phyloP scores from a whole-genome alignment of 2,329 filamentous ascomycete genomes.

The Rosellinia necatrix region DNA sequence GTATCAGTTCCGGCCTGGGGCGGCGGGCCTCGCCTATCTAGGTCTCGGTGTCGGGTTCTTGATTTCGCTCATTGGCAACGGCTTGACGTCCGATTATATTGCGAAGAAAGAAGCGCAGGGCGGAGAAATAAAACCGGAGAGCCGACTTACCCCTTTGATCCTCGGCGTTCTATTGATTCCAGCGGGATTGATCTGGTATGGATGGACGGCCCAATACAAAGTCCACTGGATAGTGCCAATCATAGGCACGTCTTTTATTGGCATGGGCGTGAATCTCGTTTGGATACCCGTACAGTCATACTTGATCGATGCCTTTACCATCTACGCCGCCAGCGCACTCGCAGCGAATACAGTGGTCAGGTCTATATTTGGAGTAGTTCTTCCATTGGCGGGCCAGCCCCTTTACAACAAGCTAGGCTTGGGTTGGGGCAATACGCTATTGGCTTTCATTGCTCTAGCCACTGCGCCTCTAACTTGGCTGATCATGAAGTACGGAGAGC shows the following conservation, averaged over 20 bases:
- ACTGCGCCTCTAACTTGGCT: conserved; percentile 31
- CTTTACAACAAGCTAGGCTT: conserved; percentile 39
- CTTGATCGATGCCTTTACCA: conserved; percentile 56
- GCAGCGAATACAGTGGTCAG: conserved; percentile 63
- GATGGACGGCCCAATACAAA: conserved; percentile 39
- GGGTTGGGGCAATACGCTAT: conserved; percentile 41
- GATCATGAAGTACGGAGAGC: conserved; percentile 33
- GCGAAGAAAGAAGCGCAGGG: conserved; percentile 49
- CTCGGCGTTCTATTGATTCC: conserved; percentile 33
- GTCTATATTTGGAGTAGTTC: conserved; percentile 54
- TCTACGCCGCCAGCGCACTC: conserved; percentile 49
- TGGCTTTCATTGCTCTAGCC: conserved; percentile 39
- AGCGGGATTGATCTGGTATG: conserved; percentile 42
- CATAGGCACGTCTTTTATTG: conserved; percentile 52
- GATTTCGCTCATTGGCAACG: conserved; percentile 38
- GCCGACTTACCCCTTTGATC: conserved; percentile 29
- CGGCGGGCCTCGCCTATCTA: conserved; percentile 60
- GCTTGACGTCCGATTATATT: conserved; percentile 45
- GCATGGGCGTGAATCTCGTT: conserved; percentile 45
- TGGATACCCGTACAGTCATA: conserved; percentile 62
- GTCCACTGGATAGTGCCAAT: conserved; percentile 59
- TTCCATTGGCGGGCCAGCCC: conserved; percentile 54
- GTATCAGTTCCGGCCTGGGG: conserved; percentile 53
- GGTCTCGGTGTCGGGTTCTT: conserved; percentile 59
- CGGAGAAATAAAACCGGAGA: conserved; percentile 38